Evolutionary conservation across 1,284 basidiomycete species (phyloP), one percentile per base, ranked within the genome.

Genomic region (Leccinum fallax): DNA sequence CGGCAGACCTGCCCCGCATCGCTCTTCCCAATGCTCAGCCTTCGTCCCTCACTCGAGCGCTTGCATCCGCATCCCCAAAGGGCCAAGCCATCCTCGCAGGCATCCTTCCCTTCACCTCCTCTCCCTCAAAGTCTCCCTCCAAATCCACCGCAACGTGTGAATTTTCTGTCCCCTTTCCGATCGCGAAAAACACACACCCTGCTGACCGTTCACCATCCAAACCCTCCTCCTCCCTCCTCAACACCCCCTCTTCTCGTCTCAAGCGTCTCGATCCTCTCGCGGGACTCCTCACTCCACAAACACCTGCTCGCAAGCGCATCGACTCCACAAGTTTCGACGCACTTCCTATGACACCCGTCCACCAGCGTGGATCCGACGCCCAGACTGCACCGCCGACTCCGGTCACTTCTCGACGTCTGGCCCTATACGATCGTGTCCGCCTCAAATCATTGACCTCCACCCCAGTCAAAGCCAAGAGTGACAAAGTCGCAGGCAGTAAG

Each of bases 391-490:
- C 88, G 10, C 74, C 83, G 65, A 93, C 90, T 4, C 90, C 91
- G 0, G 84, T 83, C 9, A 87, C 86, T 48, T 87, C 90, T 51
- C 84, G 91, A 53, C 83, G 91, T 49, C 84, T 87, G 65, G 91
- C 91, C 2, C 76, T 93, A 1, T 90, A 90, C 69, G 91, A 93
- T 66, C 89, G 91, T 30, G 79, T 93, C 51, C 87, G 88, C 13
- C 85, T 88, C 68, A 83, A 84, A 62, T 92, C 87, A 19, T 74
- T 90, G 54, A 84, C 85, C 0, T 77, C 80, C 16, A 85, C 89
- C 16, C 89, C 91, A 0, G 85, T 83, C 48, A 92, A 91, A 71
- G 71, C 77, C 48, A 75, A 77, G 38, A 80, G 76, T 59, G 77
- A 74, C 52, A 76, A 78, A 52, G 76, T 78, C 10, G 63, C 67